Conservation (phyloP, 2,329 filamentous ascomycete species). For the Pleoardoris graminearum region DNA sequence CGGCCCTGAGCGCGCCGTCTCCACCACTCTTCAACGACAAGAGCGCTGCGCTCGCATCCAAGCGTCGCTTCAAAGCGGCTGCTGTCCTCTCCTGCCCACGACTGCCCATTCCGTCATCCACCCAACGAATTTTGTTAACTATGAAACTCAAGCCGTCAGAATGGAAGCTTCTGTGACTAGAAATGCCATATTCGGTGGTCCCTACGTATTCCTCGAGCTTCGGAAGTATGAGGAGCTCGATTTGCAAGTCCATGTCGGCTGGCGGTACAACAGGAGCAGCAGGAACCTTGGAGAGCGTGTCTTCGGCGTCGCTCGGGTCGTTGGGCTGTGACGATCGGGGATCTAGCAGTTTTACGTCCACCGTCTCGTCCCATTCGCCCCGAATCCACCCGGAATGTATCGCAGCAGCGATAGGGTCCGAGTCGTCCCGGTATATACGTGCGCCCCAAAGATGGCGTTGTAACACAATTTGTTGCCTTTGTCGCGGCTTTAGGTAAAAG, state of each 20-base stretch:
- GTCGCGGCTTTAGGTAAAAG: slow-evolving; percentile 69
- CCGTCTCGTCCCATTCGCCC: slow-evolving; percentile 81
- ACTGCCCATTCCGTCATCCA: slow-evolving; percentile 67
- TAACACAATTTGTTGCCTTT: slow-evolving; percentile 81
- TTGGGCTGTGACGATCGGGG: slow-evolving; percentile 54
- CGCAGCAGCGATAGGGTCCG: slow-evolving; percentile 86
- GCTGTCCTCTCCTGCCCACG: slow-evolving; percentile 45
- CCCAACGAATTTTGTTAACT: slow-evolving; percentile 80
- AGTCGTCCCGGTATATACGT: slow-evolving; percentile 94
- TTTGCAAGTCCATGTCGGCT: slow-evolving; percentile 75
- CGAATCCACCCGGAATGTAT: slow-evolving; percentile 93
- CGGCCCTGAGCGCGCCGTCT: slow-evolving; percentile 20
- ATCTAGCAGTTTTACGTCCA: slow-evolving; percentile 70
- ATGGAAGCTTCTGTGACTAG: slow-evolving; percentile 76
- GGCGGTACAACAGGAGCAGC: slow-evolving; percentile 65
- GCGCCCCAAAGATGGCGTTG: slow-evolving; percentile 87
- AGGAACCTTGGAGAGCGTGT: slow-evolving; percentile 44
- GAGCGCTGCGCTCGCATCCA: slow-evolving; percentile 42
- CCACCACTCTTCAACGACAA: slow-evolving; percentile 37
- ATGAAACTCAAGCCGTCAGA: slow-evolving; percentile 92
- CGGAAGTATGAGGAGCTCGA: slow-evolving; percentile 83
- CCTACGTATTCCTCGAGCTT: slow-evolving; percentile 74
- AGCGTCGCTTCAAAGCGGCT: slow-evolving; percentile 41
- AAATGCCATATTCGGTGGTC: slow-evolving; percentile 77
- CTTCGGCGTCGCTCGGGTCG: slow-evolving; percentile 49